Evolutionary conservation across 495 filamentous ascomycete species (phyloP), one percentile per base, ranked within the genome.

Genomic region (Penicillium canescens): DNA sequence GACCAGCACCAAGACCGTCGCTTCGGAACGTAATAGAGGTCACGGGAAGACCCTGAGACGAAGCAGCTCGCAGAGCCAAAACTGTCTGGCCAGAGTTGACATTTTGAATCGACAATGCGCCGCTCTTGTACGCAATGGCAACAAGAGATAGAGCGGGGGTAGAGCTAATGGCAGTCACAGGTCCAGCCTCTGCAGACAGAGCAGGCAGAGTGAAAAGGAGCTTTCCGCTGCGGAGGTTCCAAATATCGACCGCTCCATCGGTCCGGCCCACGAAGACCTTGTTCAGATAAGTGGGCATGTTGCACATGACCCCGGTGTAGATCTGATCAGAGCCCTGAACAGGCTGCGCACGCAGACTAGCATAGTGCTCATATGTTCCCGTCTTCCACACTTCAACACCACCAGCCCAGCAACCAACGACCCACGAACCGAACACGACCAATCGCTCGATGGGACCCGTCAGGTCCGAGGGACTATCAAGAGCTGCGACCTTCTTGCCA

Each of bases 241-340:
- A 98, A 47, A 99, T 92, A 64, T 98, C 93, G 16, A 97, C 82
- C 66, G 81, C 84, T n/a, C 95, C 94, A 65, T 97, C 91, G 52
- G 77, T 78, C 53, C 90, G 84, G 5, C 91, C 94, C 33, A 88
- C 86, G 49, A 98, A 89, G 26, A 99, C 78, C 71, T 99, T 99
- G 77, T 98, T 99, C 21, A 98, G 72, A 69, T 88, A 98, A 1
- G 93, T 96, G 12, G 92, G 90, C 87, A 96, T 88, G 62, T 81
- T 92, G 64, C 79, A 84, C 42, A 96, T 78, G 31, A 84, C 78
- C 7, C 88, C 87, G 0, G 87, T 89, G 20, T 94, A 79, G 54
- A 86, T 74, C 54, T 78, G 80, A 47, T 76, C 79, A 1, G 54
- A 78, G 70, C 46, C 72, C 55, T 23, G 72, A 62, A 52, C 72